These are phyloP conservation scores for Jacaranda copaia DNA, from an alignment of 257 asterid species.

Conservation along the genomic window DNA sequence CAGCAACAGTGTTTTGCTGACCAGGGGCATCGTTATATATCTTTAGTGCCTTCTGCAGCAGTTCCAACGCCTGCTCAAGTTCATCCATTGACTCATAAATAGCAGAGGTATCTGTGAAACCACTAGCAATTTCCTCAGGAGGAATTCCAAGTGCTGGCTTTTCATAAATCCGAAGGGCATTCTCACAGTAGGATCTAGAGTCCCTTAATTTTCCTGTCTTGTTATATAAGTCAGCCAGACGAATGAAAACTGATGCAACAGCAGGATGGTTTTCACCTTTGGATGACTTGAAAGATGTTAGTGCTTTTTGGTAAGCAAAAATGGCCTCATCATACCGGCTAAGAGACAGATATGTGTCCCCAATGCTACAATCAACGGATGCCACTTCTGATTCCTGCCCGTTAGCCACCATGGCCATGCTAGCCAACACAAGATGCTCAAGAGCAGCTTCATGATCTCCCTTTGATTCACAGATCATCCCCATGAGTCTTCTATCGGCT, in stretches of 20 bases:
- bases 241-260: slow-evolving; percentile 87
- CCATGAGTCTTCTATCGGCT: slow-evolving; percentile 91
- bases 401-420: neutral
- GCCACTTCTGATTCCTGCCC: slow-evolving; percentile 60
- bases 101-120: slow-evolving; percentile 85
- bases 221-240: slow-evolving; percentile 85
- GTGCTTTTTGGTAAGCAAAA: slow-evolving; percentile 85
- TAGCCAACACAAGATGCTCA: too few species aligned
- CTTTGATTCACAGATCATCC: slow-evolving; percentile 81
- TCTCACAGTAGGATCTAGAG: slow-evolving; percentile 85
- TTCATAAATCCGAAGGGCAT: slow-evolving; percentile 82
- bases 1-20: slow-evolving; percentile 83
- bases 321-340: slow-evolving; percentile 89
- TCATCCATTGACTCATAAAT: slow-evolving; percentile 93
- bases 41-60: slow-evolving; percentile 87
- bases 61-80: slow-evolving; percentile 77
- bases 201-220: slow-evolving; percentile 85
- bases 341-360: slow-evolving; percentile 81
- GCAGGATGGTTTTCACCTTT: slow-evolving; percentile 95
- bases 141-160: slow-evolving; percentile 78
- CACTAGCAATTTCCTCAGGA: slow-evolving; percentile 90
- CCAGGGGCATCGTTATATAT: slow-evolving; percentile 88
- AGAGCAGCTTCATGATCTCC: slow-evolving; percentile 84
- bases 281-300: slow-evolving; percentile 76
- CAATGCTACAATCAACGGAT: slow-evolving; percentile 75